These are phyloP conservation scores for Adansonia rubrostipa DNA, from an alignment of 441 rosid genomes.

Conservation along the genomic window DNA sequence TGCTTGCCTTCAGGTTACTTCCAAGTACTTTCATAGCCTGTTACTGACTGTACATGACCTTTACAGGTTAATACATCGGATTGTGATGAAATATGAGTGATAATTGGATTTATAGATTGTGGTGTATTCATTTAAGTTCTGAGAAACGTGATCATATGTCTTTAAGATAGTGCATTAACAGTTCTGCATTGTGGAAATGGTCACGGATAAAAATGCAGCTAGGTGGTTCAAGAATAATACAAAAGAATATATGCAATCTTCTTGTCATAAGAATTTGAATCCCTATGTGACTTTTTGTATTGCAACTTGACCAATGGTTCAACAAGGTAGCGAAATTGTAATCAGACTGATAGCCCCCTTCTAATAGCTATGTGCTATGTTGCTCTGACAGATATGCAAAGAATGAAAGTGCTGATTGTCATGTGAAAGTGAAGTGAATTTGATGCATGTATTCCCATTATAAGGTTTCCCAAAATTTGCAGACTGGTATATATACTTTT, in stretches of 20 bases:
- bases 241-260: not conserved
- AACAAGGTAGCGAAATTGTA: not conserved
- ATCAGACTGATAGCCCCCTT: not conserved
- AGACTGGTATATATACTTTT: not conserved
- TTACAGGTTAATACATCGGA: not conserved
- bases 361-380: not conserved
- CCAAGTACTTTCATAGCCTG: not conserved
- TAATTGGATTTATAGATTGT: conserved; percentile 4
- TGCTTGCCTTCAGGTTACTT: not conserved
- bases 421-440: conserved; percentile 6
- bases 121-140: not conserved
- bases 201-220: not conserved
- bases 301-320: not conserved
- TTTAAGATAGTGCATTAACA: not conserved
- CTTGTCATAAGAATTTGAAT: not conserved
- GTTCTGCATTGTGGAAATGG: not conserved
- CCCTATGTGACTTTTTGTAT: not conserved
- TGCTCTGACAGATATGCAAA: not conserved
- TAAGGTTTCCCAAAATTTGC: not conserved
- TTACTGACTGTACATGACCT: not conserved
- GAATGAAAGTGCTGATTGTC: not conserved
- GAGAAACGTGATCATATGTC: not conserved
- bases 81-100: not conserved
- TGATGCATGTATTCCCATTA: not conserved
- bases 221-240: not conserved